These are phyloP conservation scores for Globisporangium cystogenes DNA, from an alignment of 352 stramenopile species.

Conservation along the genomic window DNA sequence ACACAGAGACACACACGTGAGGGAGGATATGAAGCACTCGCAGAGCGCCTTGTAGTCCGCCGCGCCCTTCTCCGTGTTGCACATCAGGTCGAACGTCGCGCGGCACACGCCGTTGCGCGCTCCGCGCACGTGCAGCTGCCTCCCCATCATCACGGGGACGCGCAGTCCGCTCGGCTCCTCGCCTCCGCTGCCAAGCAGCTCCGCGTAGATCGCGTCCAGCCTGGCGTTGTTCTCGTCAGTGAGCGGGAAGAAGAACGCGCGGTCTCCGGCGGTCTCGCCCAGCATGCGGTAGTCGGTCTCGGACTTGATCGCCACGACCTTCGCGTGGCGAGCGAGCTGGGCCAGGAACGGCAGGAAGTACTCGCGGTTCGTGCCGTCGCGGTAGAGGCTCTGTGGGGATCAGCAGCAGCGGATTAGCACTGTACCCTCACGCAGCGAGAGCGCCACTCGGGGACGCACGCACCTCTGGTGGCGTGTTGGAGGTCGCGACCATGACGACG, in stretches of 20 bases:
- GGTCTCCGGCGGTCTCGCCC: constrained; percentile 20
- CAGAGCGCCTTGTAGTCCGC: constrained; percentile 94
- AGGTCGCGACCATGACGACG: constrained; percentile 94
- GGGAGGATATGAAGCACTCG: too few species aligned
- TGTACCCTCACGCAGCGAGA: neutral
- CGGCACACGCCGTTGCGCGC: constrained; percentile 39
- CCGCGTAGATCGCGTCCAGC: constrained; percentile 40
- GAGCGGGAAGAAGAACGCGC: constrained; percentile 58
- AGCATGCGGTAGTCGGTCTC: constrained; percentile 72
- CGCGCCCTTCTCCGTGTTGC: constrained; percentile 90
- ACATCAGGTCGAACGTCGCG: constrained; percentile 93
- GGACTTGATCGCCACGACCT: constrained; percentile 62
- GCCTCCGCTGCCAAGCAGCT: constrained; percentile 23
- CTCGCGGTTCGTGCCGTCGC: constrained; percentile 92
- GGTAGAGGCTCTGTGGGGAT: constrained; percentile 86
- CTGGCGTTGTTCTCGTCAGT: constrained; percentile 18
- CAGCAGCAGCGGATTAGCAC: neutral
- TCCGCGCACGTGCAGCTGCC: constrained; percentile 43
- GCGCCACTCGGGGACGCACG: neutral
- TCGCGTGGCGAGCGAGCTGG: constrained; percentile 89
- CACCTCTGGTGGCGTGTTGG: constrained; percentile 84
- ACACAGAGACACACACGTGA: too few species aligned
- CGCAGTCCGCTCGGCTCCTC: constrained; percentile 20
- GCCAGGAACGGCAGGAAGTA: constrained; percentile 98
- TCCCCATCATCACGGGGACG: constrained; percentile 80